Evolutionary conservation across 306 rosid species (phyloP).

Genomic region (Cicer yamashitae): DNA sequence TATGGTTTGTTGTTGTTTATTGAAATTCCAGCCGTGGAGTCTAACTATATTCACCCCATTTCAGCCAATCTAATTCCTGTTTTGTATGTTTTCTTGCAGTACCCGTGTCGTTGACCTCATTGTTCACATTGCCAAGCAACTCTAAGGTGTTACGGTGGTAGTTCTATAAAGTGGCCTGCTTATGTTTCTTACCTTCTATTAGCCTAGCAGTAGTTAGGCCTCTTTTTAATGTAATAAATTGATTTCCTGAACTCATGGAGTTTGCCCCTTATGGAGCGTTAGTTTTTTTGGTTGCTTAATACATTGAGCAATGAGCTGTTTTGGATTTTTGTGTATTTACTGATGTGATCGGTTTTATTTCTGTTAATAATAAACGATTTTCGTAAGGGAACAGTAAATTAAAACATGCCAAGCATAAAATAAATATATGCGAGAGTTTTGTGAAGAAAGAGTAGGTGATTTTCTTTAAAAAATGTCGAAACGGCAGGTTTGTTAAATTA

Average conservation of each 20-base stretch:
- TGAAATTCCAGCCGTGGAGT: background rate
- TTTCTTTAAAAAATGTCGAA: background rate
- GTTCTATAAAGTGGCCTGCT: background rate
- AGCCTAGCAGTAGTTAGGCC: slow-evolving; percentile 19
- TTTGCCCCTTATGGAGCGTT: background rate
- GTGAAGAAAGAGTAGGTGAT: background rate
- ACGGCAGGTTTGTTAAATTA: no score
- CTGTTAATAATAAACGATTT: background rate
- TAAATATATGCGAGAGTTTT: no score
- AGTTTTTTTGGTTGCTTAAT: slow-evolving; percentile 25
- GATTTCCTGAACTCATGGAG: slow-evolving; percentile 9
- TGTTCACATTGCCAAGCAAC: slow-evolving; percentile 51
- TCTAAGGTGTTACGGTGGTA: slow-evolving; percentile 36
- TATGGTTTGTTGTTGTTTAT: background rate
- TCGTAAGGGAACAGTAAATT: background rate
- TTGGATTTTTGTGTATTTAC: background rate
- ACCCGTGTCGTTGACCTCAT: slow-evolving; percentile 76
- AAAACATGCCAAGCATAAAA: background rate
- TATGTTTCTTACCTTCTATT: background rate
- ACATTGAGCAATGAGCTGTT: slow-evolving; percentile 6
- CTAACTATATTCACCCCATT: background rate
- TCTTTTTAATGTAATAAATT: slow-evolving; percentile 42
- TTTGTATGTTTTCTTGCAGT: slow-evolving; percentile 51
- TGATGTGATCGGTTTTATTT: background rate
- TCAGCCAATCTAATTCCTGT: slow-evolving; percentile 23